Evolutionary conservation across 75 land plant species (phyloP).

Genomic region (Isoetes taiwanensis): DNA sequence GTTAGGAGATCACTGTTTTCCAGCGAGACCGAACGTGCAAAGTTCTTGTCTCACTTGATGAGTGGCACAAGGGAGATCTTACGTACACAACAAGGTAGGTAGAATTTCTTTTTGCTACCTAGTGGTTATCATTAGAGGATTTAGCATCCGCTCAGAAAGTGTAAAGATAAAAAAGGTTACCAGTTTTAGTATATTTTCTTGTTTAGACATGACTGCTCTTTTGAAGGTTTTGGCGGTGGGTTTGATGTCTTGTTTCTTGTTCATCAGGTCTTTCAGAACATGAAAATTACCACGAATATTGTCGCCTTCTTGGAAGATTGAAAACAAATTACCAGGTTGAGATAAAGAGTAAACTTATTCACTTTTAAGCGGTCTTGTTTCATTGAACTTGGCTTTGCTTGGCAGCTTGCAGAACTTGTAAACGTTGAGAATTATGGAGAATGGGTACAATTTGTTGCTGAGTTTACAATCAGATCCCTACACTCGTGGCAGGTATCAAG

Average conservation of each 20-base stretch:
- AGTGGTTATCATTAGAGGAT: neutral
- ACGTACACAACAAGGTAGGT: constrained; percentile 75
- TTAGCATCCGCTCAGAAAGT: neutral
- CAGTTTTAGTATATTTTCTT: neutral
- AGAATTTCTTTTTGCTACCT: neutral
- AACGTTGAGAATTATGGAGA: constrained; percentile 79
- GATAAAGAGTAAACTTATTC: too few species aligned
- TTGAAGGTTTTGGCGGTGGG: neutral
- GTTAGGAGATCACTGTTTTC: constrained; percentile 78
- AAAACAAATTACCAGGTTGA: constrained; percentile 91
- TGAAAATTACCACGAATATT: constrained; percentile 92
- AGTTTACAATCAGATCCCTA: constrained; percentile 79
- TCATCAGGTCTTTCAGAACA: constrained; percentile 76
- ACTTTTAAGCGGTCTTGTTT: too few species aligned
- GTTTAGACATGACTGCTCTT: neutral
- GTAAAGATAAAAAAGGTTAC: too few species aligned
- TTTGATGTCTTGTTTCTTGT: neutral
- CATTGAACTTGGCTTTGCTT: neutral
- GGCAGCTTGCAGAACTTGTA: constrained; percentile 73
- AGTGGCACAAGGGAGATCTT: constrained; percentile 83
- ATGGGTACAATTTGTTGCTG: constrained; percentile 87
- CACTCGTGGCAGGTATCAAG: constrained; percentile 83
- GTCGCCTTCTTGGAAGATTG: constrained; percentile 87
- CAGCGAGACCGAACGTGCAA: constrained; percentile 60
- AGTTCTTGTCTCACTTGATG: constrained; percentile 78